Percentiles rank a stretch among this genome's conserved stretches.
phyloP scores from a whole-genome alignment of 2,329 filamentous ascomycete genomes.

The Albophoma yamanashiensis region DNA sequence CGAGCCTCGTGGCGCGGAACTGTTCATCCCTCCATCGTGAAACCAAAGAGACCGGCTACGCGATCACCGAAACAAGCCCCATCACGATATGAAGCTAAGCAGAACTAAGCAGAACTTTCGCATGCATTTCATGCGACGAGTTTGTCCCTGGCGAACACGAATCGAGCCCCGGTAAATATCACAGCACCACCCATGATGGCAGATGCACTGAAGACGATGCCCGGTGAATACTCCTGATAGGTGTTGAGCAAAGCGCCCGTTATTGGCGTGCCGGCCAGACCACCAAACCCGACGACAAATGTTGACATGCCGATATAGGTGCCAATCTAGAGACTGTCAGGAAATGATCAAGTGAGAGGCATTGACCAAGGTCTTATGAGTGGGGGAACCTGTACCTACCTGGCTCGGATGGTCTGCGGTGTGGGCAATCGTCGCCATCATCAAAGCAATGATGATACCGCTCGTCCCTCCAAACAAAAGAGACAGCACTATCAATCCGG shows the following conservation, averaged over 20 bases:
- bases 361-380: neutral
- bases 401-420: neutral
- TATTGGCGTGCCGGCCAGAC: neutral
- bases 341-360: neutral
- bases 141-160: neutral
- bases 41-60: neutral
- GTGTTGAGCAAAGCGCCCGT: neutral
- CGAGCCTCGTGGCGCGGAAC: neutral
- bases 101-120: neutral
- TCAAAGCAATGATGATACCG: neutral
- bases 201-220: neutral
- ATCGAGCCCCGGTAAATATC: neutral
- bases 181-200: neutral
- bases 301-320: neutral
- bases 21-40: neutral
- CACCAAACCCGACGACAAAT: neutral
- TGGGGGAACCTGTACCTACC: neutral
- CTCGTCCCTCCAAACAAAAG: neutral
- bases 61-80: too few relatives aligned
- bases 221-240: neutral
- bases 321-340: neutral
- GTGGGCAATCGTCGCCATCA: neutral
- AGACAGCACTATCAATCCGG: neutral
- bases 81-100: neutral
- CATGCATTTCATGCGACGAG: neutral